Evolutionary conservation across 192 early-diverging fungal genomes (phyloP), one percentile per base, ranked within the genome.

Genomic region (Backusella macrospora): DNA sequence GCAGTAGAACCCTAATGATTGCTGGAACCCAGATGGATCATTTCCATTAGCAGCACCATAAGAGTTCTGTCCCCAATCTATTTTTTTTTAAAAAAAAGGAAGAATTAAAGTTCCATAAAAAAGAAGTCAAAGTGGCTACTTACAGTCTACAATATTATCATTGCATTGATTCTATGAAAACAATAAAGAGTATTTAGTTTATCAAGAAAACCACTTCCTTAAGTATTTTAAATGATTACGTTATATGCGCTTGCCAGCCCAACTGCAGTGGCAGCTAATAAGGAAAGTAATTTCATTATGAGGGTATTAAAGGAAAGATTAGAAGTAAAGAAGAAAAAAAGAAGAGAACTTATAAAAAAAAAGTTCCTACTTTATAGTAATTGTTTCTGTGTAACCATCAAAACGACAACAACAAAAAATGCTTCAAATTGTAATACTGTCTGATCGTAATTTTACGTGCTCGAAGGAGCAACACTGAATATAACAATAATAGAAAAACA

Each of bases 1-100:
- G 71, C 91, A 92, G 67, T 92, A 92, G 38, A 89, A 69, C 6
- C 72, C 45, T 9, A 81, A 55, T 16, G 73, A 39, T 37, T 78
- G 44, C 46, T 81, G 80, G 59, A 73, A 81, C 48, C 65, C 40
- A 2, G 70, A 49, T 15, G 70, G 49, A 49, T 81, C 80, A 49
- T 47, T 52, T 37, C 46, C 70, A 68, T 81, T 77, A 38, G 70
- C 76, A 39, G 80, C 76, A 62, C 80, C 80, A 75, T 78, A 81
- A n/a, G 71, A 73, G 66, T 81, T 81, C 39, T 81, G 80, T 18
- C 80, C 80, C 80, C 80, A 81, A 44, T 81, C 80, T 81, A 68
- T 29, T 23, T 16, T 16, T 49, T 52, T 15, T 21, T 45, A 21
- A 37, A 29, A 15, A 23, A 69, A 38, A 46, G 34, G 6, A n/a